Base-by-base conservation (phyloP, 352 stramenopile species). In the Phytopythium cucurbitacearum region DNA sequence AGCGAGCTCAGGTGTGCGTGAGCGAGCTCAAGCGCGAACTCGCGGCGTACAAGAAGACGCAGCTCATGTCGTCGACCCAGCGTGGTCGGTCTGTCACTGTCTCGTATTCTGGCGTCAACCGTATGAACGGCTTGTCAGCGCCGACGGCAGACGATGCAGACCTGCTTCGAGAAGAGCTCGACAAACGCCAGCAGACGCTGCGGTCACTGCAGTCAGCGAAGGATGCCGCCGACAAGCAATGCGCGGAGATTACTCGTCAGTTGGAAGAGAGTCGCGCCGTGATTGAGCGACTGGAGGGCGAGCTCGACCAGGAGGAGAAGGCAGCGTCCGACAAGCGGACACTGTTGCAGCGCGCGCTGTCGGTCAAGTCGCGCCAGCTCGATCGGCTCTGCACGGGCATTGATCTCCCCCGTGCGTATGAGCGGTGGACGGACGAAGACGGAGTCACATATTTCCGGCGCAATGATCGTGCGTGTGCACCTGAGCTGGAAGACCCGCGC, bases 401-500 rank as follows among this genome's bases (percentile, higher is more conserved):
- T n/a, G 61, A 73, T 36, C 41, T 89, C 0, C 67, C 75, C 1
- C 13, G 45, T 16, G 57, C 56, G 4, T 81, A 75, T 55, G 66
- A 87, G 36, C 67, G 70, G 32, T 42, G 64, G 8, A 79, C 73
- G 42, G 80, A 83, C 34, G 61, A 67, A 13, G 69, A 85, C 51
- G 73, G 72, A 4, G 65, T 88, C 44, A 34, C 62, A 28, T 88
- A 70, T 51, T 87, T 76, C 49, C 66, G 66, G 10, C 65, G 65
- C 7, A 81, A 70, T 28, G 64, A 73, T 33, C 53, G 51, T 7
- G 69, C 64, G 5, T 67, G 73, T 44, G 55, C 35, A 2, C 58
- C 62, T 1, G 65, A 71, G 33, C 57, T 85, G 5, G 76, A 87
- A 70, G 76, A 88, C 47, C 79, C 76, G 32, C 71, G 79, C n/a